Evolutionary conservation across 805 yeast genomes (phyloP).

Genomic region (Metschnikowia picachoensis): DNA sequence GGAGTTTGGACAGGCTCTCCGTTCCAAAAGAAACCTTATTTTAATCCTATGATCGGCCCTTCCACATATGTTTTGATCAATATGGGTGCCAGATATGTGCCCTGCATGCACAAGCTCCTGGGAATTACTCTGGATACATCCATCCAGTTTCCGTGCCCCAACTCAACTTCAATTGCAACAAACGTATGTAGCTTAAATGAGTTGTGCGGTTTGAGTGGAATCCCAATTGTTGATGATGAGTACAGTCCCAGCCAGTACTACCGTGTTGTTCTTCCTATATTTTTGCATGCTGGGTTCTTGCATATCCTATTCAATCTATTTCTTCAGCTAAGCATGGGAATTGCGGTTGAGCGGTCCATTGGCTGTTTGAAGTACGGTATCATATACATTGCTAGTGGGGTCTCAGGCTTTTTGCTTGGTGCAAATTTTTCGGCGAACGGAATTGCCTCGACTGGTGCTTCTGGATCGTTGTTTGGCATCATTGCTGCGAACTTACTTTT

Average conservation of each 20-base stretch:
- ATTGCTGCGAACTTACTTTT: conserved; percentile 59
- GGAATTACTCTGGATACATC: conserved; percentile 47
- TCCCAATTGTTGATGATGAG: conserved; percentile 29
- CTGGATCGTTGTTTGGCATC: conserved; percentile 68
- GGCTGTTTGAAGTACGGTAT: conserved; percentile 52
- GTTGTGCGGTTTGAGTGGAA: conserved; percentile 58
- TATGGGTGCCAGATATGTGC: conserved; percentile 68
- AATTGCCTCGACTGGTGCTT: conserved; percentile 63
- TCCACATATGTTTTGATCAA: conserved; percentile 61
- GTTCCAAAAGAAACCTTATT: conserved; percentile 64
- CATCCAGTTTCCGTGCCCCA: conserved; percentile 61
- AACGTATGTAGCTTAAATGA: conserved; percentile 55
- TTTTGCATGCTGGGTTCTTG: conserved; percentile 69
- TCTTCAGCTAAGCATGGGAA: conserved; percentile 59
- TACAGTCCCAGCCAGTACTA: conserved; percentile 63
- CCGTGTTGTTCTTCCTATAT: conserved; percentile 64
- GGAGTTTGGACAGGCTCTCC: conserved; percentile 57
- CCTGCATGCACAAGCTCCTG: conserved; percentile 58
- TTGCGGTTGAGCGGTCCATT: conserved; percentile 51
- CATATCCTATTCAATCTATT: conserved; percentile 63
- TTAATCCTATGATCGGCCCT: conserved; percentile 80
- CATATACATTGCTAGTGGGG: conserved; percentile 58
- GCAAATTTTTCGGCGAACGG: conserved; percentile 68
- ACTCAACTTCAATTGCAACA: conserved; percentile 52
- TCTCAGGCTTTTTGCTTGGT: conserved; percentile 64